phyloP scores from a whole-genome alignment of 805 yeast genomes.

The Cyberlindnera nakhonratchasimensis region DNA sequence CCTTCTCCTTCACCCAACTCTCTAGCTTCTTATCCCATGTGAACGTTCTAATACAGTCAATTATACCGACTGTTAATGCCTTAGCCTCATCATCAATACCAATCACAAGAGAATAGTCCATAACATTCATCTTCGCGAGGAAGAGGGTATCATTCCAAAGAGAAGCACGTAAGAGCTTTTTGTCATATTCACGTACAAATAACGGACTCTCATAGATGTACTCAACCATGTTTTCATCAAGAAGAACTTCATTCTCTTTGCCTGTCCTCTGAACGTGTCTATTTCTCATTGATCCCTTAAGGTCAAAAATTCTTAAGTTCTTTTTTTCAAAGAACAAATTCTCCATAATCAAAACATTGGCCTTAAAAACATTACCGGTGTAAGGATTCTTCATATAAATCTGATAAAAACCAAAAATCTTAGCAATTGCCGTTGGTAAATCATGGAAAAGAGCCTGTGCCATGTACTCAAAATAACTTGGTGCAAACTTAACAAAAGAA shows the following conservation, averaged over 20 bases:
- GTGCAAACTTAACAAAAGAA: slow-evolving; percentile 92
- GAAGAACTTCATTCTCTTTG: slow-evolving; percentile 84
- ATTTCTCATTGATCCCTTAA: slow-evolving; percentile 97
- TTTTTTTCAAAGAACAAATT: slow-evolving; percentile 83
- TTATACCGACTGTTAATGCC: slow-evolving; percentile 86
- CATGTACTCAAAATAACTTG: slow-evolving; percentile 93
- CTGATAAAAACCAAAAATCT: slow-evolving; percentile 93
- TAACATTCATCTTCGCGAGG: slow-evolving; percentile 93
- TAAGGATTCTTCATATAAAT: slow-evolving; percentile 79
- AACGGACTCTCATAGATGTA: slow-evolving; percentile 95
- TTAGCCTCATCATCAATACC: slow-evolving; percentile 75
- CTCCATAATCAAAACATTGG: slow-evolving; percentile 95
- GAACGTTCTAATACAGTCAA: slow-evolving; percentile 89
- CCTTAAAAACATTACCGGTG: slow-evolving; percentile 71
- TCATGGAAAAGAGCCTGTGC: slow-evolving; percentile 94
- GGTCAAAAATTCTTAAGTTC: slow-evolving; percentile 83
- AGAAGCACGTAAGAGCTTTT: slow-evolving; percentile 79
- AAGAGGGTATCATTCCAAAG: slow-evolving; percentile 94
- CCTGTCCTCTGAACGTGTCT: slow-evolving; percentile 97
- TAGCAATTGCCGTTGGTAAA: slow-evolving; percentile 89
- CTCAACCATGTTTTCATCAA: slow-evolving; percentile 98
- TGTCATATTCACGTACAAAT: slow-evolving; percentile 89
- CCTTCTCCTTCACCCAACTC: slow-evolving; percentile 97
- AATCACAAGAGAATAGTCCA: slow-evolving; percentile 95
- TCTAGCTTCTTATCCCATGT: slow-evolving; percentile 99